A percentile compares a stretch with the other conserved stretches of the same genome.
phyloP scores from a whole-genome alignment of 139 green algal genomes.

The Tetraselmis chui region DNA sequence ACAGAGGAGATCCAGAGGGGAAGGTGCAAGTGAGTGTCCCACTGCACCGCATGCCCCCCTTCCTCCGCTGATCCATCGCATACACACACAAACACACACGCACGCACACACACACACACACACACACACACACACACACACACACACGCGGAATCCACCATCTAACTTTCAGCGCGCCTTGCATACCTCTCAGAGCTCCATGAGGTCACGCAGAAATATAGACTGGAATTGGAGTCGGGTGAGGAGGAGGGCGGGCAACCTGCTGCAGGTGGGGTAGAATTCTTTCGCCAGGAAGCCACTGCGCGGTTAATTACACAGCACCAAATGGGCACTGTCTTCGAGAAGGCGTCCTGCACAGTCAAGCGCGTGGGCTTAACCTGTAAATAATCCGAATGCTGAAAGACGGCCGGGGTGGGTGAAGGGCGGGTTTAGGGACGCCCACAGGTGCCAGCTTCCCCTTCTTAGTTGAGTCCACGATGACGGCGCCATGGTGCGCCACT shows the following conservation, averaged over 20 bases:
- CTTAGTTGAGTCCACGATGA: conserved; percentile 90
- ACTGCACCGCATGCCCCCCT: conserved; percentile 14
- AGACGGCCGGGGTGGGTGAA: not conserved
- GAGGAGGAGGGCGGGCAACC: too few species aligned
- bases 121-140: too few species aligned
- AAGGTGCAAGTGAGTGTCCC: conserved; percentile 65
- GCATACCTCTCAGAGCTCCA: too few species aligned
- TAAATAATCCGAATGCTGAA: too few species aligned
- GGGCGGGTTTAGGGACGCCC: too few species aligned
- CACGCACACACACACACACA: too few species aligned
- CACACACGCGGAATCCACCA: too few species aligned
- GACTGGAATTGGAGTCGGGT: not conserved
- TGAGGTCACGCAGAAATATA: too few species aligned
- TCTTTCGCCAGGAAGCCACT: conserved; percentile 17
- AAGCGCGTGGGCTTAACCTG: too few species aligned
- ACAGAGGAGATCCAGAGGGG: conserved; percentile 72
- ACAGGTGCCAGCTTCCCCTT: conserved; percentile 76
- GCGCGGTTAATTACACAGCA: conserved; percentile 76
- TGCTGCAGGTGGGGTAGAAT: not conserved
- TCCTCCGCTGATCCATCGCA: too few species aligned
- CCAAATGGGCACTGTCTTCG: conserved; percentile 95
- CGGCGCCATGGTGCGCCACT: conserved; percentile 40
- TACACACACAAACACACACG: too few species aligned
- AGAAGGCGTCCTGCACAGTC: conserved; percentile 69
- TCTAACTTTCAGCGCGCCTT: too few species aligned